Conservation (phyloP, 208 protist species). For the Crithidia fasciculata region DNA sequence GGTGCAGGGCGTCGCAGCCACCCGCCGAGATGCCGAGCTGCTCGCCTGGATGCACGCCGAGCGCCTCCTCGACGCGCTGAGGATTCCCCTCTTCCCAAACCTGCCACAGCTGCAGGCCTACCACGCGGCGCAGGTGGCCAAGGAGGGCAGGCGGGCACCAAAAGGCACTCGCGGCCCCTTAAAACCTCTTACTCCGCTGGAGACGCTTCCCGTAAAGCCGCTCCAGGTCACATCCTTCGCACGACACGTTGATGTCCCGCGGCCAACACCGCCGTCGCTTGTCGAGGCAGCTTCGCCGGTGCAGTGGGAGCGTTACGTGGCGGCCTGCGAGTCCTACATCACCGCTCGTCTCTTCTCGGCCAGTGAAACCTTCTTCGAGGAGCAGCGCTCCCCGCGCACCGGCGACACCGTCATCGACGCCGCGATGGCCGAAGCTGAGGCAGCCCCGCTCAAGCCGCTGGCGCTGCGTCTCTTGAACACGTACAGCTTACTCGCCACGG, state of each 20-base stretch:
- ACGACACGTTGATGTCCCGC: neutral
- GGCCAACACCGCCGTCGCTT: neutral
- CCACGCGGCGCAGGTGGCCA: conserved; percentile 55
- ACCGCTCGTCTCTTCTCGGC: conserved; percentile 38
- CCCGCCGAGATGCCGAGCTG: conserved; percentile 85
- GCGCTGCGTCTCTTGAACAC: conserved; percentile 32
- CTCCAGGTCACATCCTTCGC: conserved; percentile 16
- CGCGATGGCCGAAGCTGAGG: conserved; percentile 67
- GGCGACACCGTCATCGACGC: conserved; percentile 69
- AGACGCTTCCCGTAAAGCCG: conserved; percentile 5
- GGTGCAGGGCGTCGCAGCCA: conserved; percentile 64
- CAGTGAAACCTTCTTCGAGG: conserved; percentile 64
- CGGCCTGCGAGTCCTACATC: conserved; percentile 70
- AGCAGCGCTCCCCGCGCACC: conserved; percentile 67
- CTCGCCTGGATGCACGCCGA: conserved; percentile 92
- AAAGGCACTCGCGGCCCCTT: conserved; percentile 15
- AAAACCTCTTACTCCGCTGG: neutral
- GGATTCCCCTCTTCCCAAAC: conserved; percentile 83
- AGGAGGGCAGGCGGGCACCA: conserved; percentile 52
- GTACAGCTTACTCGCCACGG: conserved; percentile 45
- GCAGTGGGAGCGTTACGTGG: conserved; percentile 69
- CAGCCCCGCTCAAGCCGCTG: conserved; percentile 1
- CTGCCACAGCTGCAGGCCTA: conserved; percentile 77
- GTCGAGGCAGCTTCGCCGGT: neutral
- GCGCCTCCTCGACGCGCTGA: conserved; percentile 70